These are phyloP conservation scores for Perkinsus chesapeaki DNA, from an alignment of 169 alveolate species.

Conservation along the genomic window DNA sequence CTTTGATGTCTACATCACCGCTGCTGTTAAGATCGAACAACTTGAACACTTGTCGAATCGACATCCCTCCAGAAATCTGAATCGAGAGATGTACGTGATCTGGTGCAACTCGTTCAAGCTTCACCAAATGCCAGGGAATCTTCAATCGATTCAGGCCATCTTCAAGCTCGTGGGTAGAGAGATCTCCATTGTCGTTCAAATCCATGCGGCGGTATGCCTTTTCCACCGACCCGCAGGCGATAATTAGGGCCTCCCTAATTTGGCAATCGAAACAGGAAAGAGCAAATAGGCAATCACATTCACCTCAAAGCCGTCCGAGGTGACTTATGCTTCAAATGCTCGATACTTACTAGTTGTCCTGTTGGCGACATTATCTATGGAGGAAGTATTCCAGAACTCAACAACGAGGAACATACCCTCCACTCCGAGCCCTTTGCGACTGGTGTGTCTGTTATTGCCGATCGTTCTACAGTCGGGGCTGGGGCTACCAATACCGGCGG, in stretches of 20 bases:
- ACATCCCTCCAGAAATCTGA: neutral
- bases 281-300: neutral
- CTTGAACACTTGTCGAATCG: neutral
- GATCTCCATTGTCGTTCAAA: neutral
- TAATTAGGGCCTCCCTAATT: neutral
- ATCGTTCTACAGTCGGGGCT: no score
- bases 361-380: neutral
- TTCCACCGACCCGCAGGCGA: neutral
- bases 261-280: neutral
- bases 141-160: neutral
- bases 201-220: neutral
- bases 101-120: no score
- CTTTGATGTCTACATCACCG: neutral
- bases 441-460: no score
- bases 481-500: no score
- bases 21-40: neutral
- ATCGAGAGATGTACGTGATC: no score
- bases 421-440: no score
- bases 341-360: neutral
- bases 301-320: neutral
- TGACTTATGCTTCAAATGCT: neutral
- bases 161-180: neutral
- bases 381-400: no score
- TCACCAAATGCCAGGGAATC: neutral
- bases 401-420: no score